Evolutionary conservation across 768 basidiomycete genomes (phyloP).

Genomic region (Multifurca ochricompacta): DNA sequence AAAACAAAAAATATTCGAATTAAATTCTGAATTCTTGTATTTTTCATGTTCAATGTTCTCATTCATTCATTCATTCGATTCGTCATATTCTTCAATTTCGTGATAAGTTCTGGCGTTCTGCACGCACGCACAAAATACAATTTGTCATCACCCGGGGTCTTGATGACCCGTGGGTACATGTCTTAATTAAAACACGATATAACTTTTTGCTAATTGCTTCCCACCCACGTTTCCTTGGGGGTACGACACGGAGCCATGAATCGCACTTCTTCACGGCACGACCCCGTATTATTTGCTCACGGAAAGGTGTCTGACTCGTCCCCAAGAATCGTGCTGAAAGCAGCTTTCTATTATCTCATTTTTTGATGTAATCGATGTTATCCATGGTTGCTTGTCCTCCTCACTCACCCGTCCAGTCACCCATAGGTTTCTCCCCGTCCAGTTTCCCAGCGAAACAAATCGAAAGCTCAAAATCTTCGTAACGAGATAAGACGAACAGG

Average conservation of each 20-base stretch:
- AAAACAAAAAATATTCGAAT: too few relatives aligned
- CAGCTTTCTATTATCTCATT: background rate
- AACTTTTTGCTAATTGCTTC: background rate
- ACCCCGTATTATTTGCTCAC: conserved; percentile 2
- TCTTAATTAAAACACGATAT: background rate
- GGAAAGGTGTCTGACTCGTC: background rate
- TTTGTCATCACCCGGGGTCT: too few relatives aligned
- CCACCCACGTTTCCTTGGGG: background rate
- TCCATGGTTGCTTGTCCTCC: too few relatives aligned
- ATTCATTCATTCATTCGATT: too few relatives aligned
- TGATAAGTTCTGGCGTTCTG: too few relatives aligned
- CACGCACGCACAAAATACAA: too few relatives aligned
- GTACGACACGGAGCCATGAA: background rate
- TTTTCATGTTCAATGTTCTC: too few relatives aligned
- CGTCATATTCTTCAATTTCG: too few relatives aligned
- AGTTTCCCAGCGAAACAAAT: conserved; percentile 1
- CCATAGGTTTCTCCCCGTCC: background rate
- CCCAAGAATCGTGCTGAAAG: background rate
- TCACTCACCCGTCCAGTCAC: background rate
- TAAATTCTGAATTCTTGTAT: too few relatives aligned
- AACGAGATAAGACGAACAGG: conserved; percentile 13
- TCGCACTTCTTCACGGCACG: background rate
- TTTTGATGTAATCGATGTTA: conserved; percentile 6
- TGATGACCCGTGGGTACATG: too few relatives aligned
- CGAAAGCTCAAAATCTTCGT: conserved; percentile 6